Conservation (phyloP, 805 yeast species). For the Debaryomyces castellii region DNA sequence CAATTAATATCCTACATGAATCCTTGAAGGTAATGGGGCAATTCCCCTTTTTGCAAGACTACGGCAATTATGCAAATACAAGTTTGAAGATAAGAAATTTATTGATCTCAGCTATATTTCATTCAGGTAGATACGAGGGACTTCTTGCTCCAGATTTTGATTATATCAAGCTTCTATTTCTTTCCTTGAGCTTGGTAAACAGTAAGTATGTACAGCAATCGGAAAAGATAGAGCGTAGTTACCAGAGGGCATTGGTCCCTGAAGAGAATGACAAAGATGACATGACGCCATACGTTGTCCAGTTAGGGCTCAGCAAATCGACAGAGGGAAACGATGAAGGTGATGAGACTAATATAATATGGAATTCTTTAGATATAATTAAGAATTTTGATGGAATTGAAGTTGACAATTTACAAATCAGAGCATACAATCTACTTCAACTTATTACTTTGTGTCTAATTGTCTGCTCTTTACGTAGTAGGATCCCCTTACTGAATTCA, state of each 20-base stretch:
- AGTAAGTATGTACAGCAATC: neutral
- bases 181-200: constrained; percentile 31
- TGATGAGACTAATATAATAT: constrained; percentile 13
- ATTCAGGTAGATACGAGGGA: constrained; percentile 40
- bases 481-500: constrained; percentile 21
- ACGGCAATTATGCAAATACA: constrained; percentile 25
- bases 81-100: constrained; percentile 41
- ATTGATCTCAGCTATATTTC: constrained; percentile 31
- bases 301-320: neutral
- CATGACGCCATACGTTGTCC: neutral
- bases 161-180: constrained; percentile 45
- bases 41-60: constrained; percentile 48
- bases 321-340: neutral
- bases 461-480: constrained; percentile 12
- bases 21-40: constrained; percentile 44
- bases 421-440: constrained; percentile 40
- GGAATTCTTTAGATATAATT: constrained; percentile 35
- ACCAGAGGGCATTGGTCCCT: neutral
- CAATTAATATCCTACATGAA: constrained; percentile 31
- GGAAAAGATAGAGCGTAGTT: neutral
- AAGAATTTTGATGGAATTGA: constrained; percentile 45
- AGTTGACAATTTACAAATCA: constrained; percentile 32
- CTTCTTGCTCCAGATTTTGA: constrained; percentile 37
- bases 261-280: neutral
- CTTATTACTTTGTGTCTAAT: constrained; percentile 51